Evolutionary conservation across 768 basidiomycete species (phyloP).

Genomic region (Leccinum subtestaceum): DNA sequence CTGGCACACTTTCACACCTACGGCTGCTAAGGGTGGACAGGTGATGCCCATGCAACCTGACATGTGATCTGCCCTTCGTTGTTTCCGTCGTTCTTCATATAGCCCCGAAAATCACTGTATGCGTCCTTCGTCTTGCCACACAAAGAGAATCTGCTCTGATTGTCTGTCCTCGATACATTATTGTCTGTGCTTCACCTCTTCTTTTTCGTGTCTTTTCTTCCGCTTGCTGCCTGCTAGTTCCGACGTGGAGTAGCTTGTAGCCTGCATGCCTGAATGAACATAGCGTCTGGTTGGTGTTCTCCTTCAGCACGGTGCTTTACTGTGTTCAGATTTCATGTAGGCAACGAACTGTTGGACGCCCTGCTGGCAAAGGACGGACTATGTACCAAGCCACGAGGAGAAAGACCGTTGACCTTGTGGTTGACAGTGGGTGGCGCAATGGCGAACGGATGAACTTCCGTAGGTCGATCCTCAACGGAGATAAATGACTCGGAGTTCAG

Average conservation of each 20-base stretch:
- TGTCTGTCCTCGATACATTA: background rate
- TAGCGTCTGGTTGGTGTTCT: background rate
- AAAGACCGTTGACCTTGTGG: too few species aligned
- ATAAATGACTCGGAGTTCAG: too few species aligned
- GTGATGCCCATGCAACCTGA: constrained; percentile 66
- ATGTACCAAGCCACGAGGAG: too few species aligned
- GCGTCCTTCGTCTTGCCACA: background rate
- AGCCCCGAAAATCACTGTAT: background rate
- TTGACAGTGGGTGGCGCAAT: too few species aligned
- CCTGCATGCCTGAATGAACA: constrained; percentile 3
- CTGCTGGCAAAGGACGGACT: too few species aligned
- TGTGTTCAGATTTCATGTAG: too few species aligned
- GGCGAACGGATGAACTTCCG: too few species aligned
- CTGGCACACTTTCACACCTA: constrained; percentile 90
- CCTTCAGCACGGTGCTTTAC: too few species aligned
- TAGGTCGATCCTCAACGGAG: too few species aligned
- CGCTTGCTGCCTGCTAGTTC: background rate
- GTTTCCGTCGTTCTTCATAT: background rate
- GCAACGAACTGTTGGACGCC: too few species aligned
- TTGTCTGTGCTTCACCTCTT: background rate
- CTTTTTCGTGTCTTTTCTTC: background rate
- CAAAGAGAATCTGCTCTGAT: background rate
- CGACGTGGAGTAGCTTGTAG: background rate
- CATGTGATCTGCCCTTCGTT: constrained; percentile 12
- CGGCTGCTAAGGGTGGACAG: constrained; percentile 85